Conservation (phyloP, 73 alveolate species). For the Paramecium caudatum region DNA sequence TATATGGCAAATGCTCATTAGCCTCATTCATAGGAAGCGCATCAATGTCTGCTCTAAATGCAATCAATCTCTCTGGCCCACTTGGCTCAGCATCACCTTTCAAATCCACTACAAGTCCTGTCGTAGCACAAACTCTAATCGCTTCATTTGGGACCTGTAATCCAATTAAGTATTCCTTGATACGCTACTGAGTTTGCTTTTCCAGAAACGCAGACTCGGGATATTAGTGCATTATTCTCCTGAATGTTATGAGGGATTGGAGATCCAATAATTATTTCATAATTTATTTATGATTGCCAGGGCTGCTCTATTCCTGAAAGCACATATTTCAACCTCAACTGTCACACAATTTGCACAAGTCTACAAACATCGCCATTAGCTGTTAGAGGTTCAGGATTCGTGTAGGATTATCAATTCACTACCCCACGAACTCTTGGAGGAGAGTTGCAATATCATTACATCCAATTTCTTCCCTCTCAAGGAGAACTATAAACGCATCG, state of each 20-base stretch:
- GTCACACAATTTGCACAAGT: not conserved
- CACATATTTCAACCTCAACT: not conserved
- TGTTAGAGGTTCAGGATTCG: not conserved
- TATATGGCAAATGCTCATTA: slow-evolving; percentile 76
- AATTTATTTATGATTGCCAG: not conserved
- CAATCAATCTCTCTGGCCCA: slow-evolving; percentile 78
- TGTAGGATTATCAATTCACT: not conserved
- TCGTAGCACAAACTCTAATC: slow-evolving; percentile 60
- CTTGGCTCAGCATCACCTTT: slow-evolving; percentile 57
- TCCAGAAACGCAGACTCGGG: slow-evolving; percentile 71
- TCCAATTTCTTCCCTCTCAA: not conserved
- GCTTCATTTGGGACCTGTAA: slow-evolving; percentile 21
- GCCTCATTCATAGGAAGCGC: slow-evolving; percentile 80
- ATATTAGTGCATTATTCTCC: slow-evolving; percentile 50
- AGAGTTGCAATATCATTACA: slow-evolving; percentile 8
- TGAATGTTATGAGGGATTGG: not conserved
- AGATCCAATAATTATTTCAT: slow-evolving; percentile 46
- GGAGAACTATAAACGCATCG: not conserved
- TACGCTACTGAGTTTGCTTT: slow-evolving; percentile 31
- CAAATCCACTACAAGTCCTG: slow-evolving; percentile 73
- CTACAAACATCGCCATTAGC: not conserved
- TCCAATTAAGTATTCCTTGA: slow-evolving; percentile 37
- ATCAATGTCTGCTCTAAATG: slow-evolving; percentile 85
- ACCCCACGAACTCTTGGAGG: slow-evolving; percentile 11
- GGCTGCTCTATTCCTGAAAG: too few species aligned